Base-by-base conservation (phyloP, 805 yeast species). In the Kazachstania bromeliacearum region DNA sequence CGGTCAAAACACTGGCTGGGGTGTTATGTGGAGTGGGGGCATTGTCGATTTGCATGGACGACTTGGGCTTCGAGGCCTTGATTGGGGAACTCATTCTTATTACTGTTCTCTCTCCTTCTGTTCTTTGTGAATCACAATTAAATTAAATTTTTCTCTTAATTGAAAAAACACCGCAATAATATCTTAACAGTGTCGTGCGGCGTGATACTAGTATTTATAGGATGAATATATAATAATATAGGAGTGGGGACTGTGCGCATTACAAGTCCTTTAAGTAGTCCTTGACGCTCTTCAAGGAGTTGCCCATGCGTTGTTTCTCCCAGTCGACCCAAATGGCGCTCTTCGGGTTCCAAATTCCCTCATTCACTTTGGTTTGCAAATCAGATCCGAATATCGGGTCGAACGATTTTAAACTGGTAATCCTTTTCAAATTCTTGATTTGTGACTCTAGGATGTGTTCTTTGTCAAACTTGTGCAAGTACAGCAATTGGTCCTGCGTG, bases 11-110 rank as follows among this genome's bases (percentile, higher is more conserved):
- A 24, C 89, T 77, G 3, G 97, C 84, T 12, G 98, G 98, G 1
- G 98, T 92, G 70, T 92, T 92, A 58, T 92, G 98, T 4, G 98
- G 98, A 1, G 98, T 92, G 31, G 98, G 98, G 5, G 98, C 97
- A 52, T 78, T 76, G 44, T 89, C 81, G 46, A 84, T 75, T 57
- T 84, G 85, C 56, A 80, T 81, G 39, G 71, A 57, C 18, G 57
- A 52, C 30, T 48, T 52, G 7, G 55, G 51, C 36, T 67, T 62
- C 55, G 76, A 76, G 57, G 70, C 73, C 67, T 79, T 82, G 62
- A 87, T 87, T 28, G 95, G 95, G 63, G 80, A 89, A 33, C 89
- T 75, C 96, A 87, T 85, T 7, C 9, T 15, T 28, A 10, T 10
- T 28, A 5, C 16, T 5, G 13, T 17, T 19, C 7, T 9, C 24